Conservation (phyloP, 352 stramenopile genomes). For the Pythium grandisporangium region DNA sequence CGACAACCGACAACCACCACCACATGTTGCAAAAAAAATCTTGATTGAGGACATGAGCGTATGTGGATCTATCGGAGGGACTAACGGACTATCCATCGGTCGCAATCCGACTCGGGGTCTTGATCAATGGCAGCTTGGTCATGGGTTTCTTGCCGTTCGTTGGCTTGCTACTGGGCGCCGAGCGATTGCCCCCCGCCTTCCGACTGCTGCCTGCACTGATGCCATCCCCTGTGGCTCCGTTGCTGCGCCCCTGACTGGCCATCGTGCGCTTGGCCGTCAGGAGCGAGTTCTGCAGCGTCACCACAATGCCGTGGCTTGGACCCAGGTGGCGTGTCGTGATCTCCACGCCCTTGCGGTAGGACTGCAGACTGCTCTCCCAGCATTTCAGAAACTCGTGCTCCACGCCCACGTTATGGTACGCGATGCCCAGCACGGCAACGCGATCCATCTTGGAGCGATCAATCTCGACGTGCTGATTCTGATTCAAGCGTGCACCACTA, state of each 20-base stretch:
- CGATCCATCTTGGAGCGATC: conserved; percentile 71
- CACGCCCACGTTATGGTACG: conserved; percentile 94
- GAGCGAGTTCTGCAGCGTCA: conserved; percentile 87
- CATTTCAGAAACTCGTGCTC: conserved; percentile 94
- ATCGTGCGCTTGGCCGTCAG: conserved; percentile 72
- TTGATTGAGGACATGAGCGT: too few relatives aligned
- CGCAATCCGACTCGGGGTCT: conserved; percentile 12
- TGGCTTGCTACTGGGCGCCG: too few relatives aligned
- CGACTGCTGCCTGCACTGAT: too few relatives aligned
- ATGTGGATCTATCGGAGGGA: too few relatives aligned
- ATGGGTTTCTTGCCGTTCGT: conserved; percentile 27
- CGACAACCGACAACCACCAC: too few relatives aligned
- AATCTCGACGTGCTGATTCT: conserved; percentile 1
- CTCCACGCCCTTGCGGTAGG: conserved; percentile 90
- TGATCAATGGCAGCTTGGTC: conserved; percentile 9
- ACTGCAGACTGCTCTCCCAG: conserved; percentile 84
- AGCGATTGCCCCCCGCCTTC: too few relatives aligned
- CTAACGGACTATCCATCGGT: conserved; percentile 15
- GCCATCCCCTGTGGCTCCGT: conserved; percentile 40
- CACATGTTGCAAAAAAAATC: too few relatives aligned
- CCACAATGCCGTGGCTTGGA: conserved; percentile 85
- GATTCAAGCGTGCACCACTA: too few relatives aligned
- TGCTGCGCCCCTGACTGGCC: conserved; percentile 26
- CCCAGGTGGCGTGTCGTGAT: conserved; percentile 80
- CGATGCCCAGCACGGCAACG: conserved; percentile 89